phyloP scores from a whole-genome alignment of 2,329 filamentous ascomycete species.

The Cercospora berteroae region DNA sequence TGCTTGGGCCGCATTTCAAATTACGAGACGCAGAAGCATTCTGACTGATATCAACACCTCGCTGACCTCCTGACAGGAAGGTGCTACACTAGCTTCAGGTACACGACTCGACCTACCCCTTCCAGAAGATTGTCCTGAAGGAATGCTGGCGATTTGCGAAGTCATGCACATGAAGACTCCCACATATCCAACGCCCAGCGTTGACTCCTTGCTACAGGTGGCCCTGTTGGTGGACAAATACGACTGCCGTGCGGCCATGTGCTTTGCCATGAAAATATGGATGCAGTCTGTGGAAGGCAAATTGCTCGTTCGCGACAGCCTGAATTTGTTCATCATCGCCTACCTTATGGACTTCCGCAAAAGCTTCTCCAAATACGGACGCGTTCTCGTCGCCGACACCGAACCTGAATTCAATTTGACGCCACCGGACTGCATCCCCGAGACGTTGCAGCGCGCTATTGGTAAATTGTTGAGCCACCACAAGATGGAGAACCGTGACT shows the following conservation, averaged over 20 bases:
- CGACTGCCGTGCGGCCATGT: not conserved
- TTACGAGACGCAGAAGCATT: not conserved
- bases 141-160: not conserved
- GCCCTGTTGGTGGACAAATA: conserved; percentile 5
- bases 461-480: not conserved
- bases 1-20: conserved; percentile 15
- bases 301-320: too few species aligned
- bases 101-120: not conserved
- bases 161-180: not conserved
- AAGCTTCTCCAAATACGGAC: not conserved
- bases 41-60: too few species aligned
- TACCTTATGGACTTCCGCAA: not conserved
- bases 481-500: not conserved
- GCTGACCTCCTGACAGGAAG: not conserved
- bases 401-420: not conserved
- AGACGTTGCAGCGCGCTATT: not conserved
- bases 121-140: not conserved
- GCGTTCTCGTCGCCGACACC: not conserved
- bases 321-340: not conserved
- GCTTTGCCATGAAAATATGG: not conserved
- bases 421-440: not conserved
- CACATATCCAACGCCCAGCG: not conserved
- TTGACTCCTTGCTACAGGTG: not conserved
- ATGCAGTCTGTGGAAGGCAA: not conserved
- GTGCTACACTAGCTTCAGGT: not conserved